Conservation (phyloP, 257 asterid genomes). For the Fraxinus cuspidata region DNA sequence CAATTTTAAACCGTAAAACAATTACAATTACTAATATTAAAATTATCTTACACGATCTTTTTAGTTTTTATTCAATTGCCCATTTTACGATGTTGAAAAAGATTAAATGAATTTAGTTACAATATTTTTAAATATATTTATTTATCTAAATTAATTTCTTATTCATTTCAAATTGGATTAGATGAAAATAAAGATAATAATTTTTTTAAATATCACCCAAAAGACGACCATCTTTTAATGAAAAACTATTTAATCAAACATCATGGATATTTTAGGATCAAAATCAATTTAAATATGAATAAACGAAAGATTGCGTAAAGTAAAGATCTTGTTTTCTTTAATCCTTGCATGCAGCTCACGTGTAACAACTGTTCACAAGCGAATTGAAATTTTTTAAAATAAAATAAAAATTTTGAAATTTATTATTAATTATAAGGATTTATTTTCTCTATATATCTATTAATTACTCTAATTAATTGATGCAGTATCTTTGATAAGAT, state of each 20-base stretch:
- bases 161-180: no score
- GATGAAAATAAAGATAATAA: no score
- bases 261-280: background rate
- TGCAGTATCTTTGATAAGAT: background rate
- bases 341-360: background rate
- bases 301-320: background rate
- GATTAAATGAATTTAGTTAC: no score
- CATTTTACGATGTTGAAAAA: no score
- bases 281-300: background rate
- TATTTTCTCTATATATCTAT: background rate
- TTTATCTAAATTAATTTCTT: no score
- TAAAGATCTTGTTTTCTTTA: background rate
- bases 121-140: no score
- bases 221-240: background rate
- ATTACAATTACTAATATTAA: background rate
- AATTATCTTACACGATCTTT: no score
- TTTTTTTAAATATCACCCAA: no score
- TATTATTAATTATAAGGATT: background rate
- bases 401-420: background rate
- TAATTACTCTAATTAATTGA: background rate
- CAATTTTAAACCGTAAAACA: no score
- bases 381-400: background rate
- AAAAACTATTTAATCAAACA: no score
- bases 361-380: conserved; percentile 3
- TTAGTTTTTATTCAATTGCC: no score